Conservation (phyloP, 2,329 filamentous ascomycete species). For the Didymellaceae sp. region DNA sequence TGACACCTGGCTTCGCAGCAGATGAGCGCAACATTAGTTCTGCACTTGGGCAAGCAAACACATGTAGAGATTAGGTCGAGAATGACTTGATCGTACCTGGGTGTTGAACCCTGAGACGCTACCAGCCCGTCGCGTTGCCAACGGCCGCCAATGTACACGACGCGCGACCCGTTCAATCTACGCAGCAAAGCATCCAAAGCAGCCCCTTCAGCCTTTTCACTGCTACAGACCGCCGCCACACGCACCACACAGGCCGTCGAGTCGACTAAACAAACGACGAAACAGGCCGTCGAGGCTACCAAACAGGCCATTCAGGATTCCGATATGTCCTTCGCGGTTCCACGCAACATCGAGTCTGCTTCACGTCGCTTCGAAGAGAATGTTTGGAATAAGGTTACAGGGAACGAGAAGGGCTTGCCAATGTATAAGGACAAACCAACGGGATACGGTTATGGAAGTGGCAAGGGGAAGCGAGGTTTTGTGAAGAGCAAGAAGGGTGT, state of each 20-base stretch:
- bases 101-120: conserved; percentile 15
- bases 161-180: conserved; percentile 55
- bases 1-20: conserved; percentile 31
- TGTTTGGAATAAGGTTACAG: conserved; percentile 62
- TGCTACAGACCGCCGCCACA: conserved; percentile 42
- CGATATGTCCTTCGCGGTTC: conserved; percentile 53
- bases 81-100: background rate
- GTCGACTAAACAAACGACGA: conserved; percentile 29
- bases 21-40: background rate
- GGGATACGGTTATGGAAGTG: conserved; percentile 63
- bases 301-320: conserved; percentile 40
- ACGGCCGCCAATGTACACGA: conserved; percentile 49
- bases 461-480: conserved; percentile 59
- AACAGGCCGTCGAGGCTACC: conserved; percentile 43
- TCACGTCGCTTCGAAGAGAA: conserved; percentile 51
- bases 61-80: background rate
- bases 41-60: background rate
- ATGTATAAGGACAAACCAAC: conserved; percentile 99
- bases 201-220: conserved; percentile 36
- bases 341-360: conserved; percentile 51
- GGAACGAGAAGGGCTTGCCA: conserved; percentile 70
- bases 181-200: conserved; percentile 43
- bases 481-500: conserved; percentile 67
- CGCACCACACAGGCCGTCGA: conserved; percentile 29
- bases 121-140: conserved; percentile 8